Evolutionary conservation across 2,329 filamentous ascomycete genomes (phyloP).

Genomic region (Pseudogymnoascus sp.): DNA sequence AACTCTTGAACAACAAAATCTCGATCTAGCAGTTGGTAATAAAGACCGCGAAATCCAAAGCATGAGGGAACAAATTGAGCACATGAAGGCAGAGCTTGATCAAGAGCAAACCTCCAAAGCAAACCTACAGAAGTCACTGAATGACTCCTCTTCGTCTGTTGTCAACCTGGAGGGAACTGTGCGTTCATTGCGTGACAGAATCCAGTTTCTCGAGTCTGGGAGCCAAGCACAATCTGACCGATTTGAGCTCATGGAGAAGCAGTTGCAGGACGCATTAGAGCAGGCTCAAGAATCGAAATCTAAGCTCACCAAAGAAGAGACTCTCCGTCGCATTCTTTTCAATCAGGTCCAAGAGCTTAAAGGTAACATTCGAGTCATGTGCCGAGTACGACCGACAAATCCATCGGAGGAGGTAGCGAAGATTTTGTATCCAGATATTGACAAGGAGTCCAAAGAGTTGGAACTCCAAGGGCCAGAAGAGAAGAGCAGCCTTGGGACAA

Average conservation of each 20-base stretch:
- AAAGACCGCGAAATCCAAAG: slow-evolving; percentile 50
- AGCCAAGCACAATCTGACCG: slow-evolving; percentile 82
- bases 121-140: slow-evolving; percentile 39
- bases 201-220: slow-evolving; percentile 83
- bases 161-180: slow-evolving; percentile 66
- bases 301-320: slow-evolving; percentile 87
- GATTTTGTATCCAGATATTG: slow-evolving; percentile 69
- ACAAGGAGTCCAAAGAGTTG: slow-evolving; percentile 82
- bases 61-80: slow-evolving; percentile 38
- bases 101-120: slow-evolving; percentile 48
- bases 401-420: slow-evolving; percentile 59
- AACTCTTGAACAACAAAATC: slow-evolving; percentile 36
- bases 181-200: slow-evolving; percentile 68
- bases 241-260: slow-evolving; percentile 72
- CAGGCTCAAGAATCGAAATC: slow-evolving; percentile 63
- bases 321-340: slow-evolving; percentile 80
- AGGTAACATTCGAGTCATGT: slow-evolving; percentile 98
- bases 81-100: slow-evolving; percentile 43
- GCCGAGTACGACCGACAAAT: slow-evolving; percentile 74
- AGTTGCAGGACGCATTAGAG: slow-evolving; percentile 68
- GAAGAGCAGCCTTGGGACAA: slow-evolving; percentile 67
- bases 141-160: slow-evolving; percentile 52
- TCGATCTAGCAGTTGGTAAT: slow-evolving; percentile 22
- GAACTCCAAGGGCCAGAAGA: slow-evolving; percentile 76
- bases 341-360: slow-evolving; percentile 98